Base-by-base conservation (phyloP, 2,329 filamentous ascomycete species). In the Pseudopyricularia javanii region DNA sequence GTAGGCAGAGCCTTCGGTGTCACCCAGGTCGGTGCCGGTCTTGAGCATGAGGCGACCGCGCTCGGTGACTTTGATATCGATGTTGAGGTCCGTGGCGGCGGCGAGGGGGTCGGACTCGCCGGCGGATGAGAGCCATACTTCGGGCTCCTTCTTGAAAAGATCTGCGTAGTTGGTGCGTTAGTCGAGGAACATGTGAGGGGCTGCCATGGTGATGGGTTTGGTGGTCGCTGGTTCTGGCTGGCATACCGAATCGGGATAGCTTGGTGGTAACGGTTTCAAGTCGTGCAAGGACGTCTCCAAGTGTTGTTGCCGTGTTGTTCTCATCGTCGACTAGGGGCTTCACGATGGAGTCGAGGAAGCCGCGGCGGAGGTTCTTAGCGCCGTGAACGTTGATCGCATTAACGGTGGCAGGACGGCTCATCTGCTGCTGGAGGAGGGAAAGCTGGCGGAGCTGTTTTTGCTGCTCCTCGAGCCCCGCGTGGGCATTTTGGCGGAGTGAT, bases 21-120 rank as follows among this genome's bases (percentile, higher is more conserved):
- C 95, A 57, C 93, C 93, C 47, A 95, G 78, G 64, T 97, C 91
- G 8, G 93, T 97, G 55, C 93, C 93, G 0, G 91, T 95, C 72
- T 95, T 95, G 62, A 97, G 79, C 55, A 90, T 82, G 63, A 97
- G 81, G 37, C 86, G 83, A 32, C 88, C 85, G 59, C 88, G 83
- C 69, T 98, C 91, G 56, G 78, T 76, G 22, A 87, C 86, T 52
- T 81, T 82, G 54, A 96, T 77, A 61, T 85, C 86, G 52, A 96
- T 79, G 58, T 91, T 86, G 59, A 97, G 68, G 64, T 95, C 89
- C 53, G 83, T 89, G 2, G 85, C 81, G 2, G 82, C 82, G 9
- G 83, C 80, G 7, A 82, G 80, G 0, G 86, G 76, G 56, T 88
- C 80, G 47, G 82, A 78, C 49, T 80, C 78, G 55, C 82, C 77